Evolutionary conservation across 257 asterid genomes (phyloP), one percentile per base, ranked within the genome.

Genomic region (Cordia subcordata): DNA sequence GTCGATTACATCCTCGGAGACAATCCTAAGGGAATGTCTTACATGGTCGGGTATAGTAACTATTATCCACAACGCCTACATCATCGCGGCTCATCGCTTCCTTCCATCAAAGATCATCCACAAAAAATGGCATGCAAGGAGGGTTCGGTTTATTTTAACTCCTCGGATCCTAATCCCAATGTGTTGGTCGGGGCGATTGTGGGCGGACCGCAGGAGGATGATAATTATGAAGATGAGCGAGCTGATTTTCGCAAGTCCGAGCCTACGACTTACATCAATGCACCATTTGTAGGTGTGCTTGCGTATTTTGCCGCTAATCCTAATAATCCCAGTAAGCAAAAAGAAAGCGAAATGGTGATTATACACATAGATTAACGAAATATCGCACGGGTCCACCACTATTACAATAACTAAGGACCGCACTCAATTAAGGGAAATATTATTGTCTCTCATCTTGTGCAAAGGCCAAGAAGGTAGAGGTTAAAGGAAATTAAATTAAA

Each of bases 241-340:
- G 85, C 0, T 10, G 87, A 87, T 67, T 85, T 68, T 58, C 56
- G 76, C 1, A 80, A 85, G 62, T 86, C 97, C 0, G 97, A 93
- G 65, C 97, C 99, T 12, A 85, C 99, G 0, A 93, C 99, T 55
- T 93, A 93, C 49, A 89, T 93, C 45, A 89, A 93, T 71, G 96
- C 99, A 18, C 96, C 97, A 49, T 87, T 93, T 65, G 96, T 89
- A 40, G 97, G 99, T 27, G 96, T 65, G 40, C 83, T 89, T 59
- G 96, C 97, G 0, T 85, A 85, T 40, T 85, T 93, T 72, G 76
- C 68, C 66, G 94, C 92, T 8, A 83, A 80, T 60, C 92, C 96
- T 6, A 71, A n/a, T n/a, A n/a, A 75, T 56, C 37, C 35, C 57
- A 63, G 63, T 10, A 3, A 22, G 15, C 16, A 1, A 8, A 8